Percentiles rank a stretch among this genome's conserved stretches.
Conservation (phyloP, 768 basidiomycete species). For the Tylopilus sp. region DNA sequence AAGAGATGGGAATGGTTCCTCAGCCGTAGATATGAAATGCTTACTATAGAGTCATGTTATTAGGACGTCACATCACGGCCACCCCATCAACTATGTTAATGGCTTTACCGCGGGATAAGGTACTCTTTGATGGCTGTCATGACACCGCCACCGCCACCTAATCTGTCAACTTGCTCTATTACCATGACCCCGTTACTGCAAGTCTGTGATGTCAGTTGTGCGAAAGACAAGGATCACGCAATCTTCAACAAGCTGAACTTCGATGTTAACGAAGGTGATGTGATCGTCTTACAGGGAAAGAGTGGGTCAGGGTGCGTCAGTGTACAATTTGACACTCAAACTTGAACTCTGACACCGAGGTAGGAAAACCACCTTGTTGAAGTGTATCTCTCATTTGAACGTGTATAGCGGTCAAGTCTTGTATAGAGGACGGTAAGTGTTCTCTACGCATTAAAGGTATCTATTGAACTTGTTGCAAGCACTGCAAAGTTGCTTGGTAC, state of each 20-base stretch:
- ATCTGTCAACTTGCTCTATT: too few relatives aligned
- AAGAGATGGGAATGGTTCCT: slow-evolving; percentile 73
- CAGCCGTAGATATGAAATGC: slow-evolving; percentile 39
- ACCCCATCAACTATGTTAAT: slow-evolving; percentile 5
- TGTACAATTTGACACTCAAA: not conserved
- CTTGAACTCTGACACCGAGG: slow-evolving; percentile 5
- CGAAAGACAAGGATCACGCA: slow-evolving; percentile 41
- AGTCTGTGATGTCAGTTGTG: slow-evolving; percentile 48
- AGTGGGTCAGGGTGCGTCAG: slow-evolving; percentile 66
- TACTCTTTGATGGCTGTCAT: not conserved
- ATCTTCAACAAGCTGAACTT: slow-evolving; percentile 65
- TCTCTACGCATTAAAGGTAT: not conserved
- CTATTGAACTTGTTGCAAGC: slow-evolving; percentile 29
- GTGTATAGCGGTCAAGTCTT: slow-evolving; percentile 63
- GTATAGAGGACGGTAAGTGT: slow-evolving; percentile 61
- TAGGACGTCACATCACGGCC: slow-evolving; percentile 18
- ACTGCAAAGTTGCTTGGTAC: slow-evolving; percentile 49
- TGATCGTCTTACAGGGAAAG: slow-evolving; percentile 74
- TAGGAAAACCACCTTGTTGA: slow-evolving; percentile 73
- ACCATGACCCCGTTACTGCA: slow-evolving; percentile 42
- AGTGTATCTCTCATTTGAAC: slow-evolving; percentile 79
- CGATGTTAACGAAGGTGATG: slow-evolving; percentile 64
- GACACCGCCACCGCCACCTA: not conserved
- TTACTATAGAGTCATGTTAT: slow-evolving; percentile 30
- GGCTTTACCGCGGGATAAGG: slow-evolving; percentile 17